A percentile compares a stretch with the other conserved stretches of the same genome.
These are phyloP conservation scores for Dysphania ambrosioides DNA, from an alignment of 148 eudicot genomes.

Conservation along the genomic window DNA sequence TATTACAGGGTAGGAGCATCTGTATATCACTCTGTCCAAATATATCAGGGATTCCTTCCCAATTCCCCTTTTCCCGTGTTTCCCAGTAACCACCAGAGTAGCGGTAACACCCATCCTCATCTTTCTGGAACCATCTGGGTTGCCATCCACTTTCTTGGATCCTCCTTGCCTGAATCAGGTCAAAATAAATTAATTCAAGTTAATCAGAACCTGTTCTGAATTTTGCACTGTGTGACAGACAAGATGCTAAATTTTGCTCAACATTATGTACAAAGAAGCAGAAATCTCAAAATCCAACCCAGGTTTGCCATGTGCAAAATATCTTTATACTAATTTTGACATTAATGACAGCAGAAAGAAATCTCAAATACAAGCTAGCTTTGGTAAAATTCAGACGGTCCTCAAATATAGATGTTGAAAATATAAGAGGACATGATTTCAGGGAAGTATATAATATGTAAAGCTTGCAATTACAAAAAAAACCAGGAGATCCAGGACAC, in stretches of 20 bases:
- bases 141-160: constrained; percentile 95
- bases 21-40: constrained; percentile 61
- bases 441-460: neutral
- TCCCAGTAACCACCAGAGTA: constrained; percentile 93
- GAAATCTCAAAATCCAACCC: neutral
- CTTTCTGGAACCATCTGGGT: constrained; percentile 85
- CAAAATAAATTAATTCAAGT: neutral
- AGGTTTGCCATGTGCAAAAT: neutral
- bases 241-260: neutral
- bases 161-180: constrained; percentile 65
- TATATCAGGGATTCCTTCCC: constrained; percentile 72
- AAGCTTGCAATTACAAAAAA: neutral
- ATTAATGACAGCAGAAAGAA: neutral
- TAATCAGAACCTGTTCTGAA: neutral
- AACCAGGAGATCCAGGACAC: no score
- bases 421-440: neutral
- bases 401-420: neutral
- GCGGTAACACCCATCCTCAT: constrained; percentile 81
- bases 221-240: neutral
- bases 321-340: neutral
- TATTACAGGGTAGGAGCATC: constrained; percentile 24
- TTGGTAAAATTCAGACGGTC: neutral
- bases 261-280: neutral
- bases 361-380: neutral
- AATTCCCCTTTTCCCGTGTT: constrained; percentile 56